Evolutionary conservation across 2,329 filamentous ascomycete genomes (phyloP).

Genomic region (Chaetomium globosum): DNA sequence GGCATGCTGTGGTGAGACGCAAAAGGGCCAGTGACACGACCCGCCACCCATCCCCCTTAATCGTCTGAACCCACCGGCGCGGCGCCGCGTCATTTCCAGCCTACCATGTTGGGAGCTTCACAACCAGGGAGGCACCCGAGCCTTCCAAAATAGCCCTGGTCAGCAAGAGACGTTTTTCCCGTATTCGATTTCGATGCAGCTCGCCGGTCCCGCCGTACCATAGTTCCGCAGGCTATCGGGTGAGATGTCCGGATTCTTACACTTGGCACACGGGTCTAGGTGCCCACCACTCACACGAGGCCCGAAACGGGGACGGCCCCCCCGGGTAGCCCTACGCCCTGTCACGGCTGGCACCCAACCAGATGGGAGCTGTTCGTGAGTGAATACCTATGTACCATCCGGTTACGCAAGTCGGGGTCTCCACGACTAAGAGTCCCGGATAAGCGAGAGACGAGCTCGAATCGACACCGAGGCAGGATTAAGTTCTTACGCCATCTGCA

Average conservation of each 20-base stretch:
- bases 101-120: too few species aligned
- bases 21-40: not conserved
- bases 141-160: not conserved
- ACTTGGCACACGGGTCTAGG: not conserved
- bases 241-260: slow-evolving; percentile 1
- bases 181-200: too few species aligned
- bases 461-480: slow-evolving; percentile 10
- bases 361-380: not conserved
- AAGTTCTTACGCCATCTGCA: slow-evolving; percentile 1
- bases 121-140: too few species aligned
- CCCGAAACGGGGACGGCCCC: not conserved
- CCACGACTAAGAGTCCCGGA: not conserved
- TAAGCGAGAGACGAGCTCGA: not conserved
- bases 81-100: not conserved
- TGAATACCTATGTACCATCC: not conserved
- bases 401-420: not conserved
- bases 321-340: slow-evolving; percentile 9
- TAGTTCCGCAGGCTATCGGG: not conserved
- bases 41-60: not conserved
- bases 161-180: not conserved
- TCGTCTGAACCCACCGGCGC: not conserved
- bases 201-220: not conserved
- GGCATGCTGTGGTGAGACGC: not conserved
- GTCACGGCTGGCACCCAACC: not conserved
- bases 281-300: not conserved